Base-by-base conservation (phyloP, 768 basidiomycete genomes). In the Suillus spraguei region DNA sequence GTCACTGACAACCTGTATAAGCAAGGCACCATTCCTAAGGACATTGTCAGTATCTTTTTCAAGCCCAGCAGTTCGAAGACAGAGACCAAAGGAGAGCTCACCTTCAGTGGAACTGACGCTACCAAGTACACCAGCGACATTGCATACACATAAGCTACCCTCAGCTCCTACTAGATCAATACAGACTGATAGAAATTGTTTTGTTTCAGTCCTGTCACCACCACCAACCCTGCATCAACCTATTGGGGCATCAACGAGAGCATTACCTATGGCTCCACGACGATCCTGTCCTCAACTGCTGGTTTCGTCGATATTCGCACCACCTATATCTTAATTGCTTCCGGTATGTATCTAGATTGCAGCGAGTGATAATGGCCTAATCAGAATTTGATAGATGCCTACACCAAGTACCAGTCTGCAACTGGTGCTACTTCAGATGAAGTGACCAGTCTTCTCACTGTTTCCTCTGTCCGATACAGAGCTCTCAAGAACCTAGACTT, bases 301-400 rank as follows among this genome's bases (percentile, higher is more conserved):
- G 87, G 87, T 63, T 84, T 88, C 63, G 83, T 88, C 50, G 86
- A 87, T 67, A 87, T 86, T 24, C 84, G 83, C 17, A 85, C 83
- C 16, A 85, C 85, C n/a, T 73, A 84, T 64, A 69, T 86, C 55
- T 76, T 82, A 52, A 65, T 86, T 54, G 80, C 84, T 24, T 74
- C 80, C 22, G 77, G 74, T 74, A 42, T 69, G 72, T 65, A 24
- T 17, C 59, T 22, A 20, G 39, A 58, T 14, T 58, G 36, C 39
- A 13, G 24, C 1, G 17, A 32, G 56, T 22, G 1, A n/a, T 20
- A 10, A 20, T 32, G 3, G 6, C 8, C 63, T 70, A 39, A 68
- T 1, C 47, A 8, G 0, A 46, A 10, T 38, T 10, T 17, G 20
- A n/a, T 33, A 71, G 74, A 77, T 32, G 74, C 76, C 3, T 77